phyloP scores from a whole-genome alignment of 1,139 yeast genomes.

The Pichia sp. region DNA sequence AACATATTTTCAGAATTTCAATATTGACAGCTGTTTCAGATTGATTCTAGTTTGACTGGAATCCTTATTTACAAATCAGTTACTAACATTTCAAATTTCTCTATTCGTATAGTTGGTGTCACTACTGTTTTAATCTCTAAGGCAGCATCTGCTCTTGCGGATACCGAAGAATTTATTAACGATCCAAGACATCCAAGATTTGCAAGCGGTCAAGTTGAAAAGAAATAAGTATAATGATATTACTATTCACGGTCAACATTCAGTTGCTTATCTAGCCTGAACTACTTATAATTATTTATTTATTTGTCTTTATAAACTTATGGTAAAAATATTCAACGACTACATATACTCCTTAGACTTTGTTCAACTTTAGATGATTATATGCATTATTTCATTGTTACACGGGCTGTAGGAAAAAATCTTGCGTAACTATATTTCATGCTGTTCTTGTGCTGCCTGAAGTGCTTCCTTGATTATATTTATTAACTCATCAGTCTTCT shows the following conservation, averaged over 20 bases:
- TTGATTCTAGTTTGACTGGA: no score
- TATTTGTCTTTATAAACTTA: slow-evolving; percentile 5
- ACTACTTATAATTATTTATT: slow-evolving; percentile 1
- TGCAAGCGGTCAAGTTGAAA: slow-evolving; percentile 43
- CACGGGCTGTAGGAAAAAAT: no score
- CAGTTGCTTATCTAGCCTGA: slow-evolving; percentile 5
- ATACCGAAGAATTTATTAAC: slow-evolving; percentile 58
- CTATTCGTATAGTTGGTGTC: slow-evolving; percentile 32
- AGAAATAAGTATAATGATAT: slow-evolving; percentile 19
- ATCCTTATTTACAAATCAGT: no score
- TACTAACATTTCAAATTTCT: slow-evolving; percentile 18
- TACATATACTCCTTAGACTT: no score
- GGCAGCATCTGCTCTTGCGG: slow-evolving; percentile 48
- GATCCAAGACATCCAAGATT: slow-evolving; percentile 78
- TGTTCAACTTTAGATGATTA: no score
- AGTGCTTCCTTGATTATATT: slow-evolving; percentile 52
- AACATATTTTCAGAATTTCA: no score
- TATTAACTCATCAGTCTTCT: slow-evolving; percentile 48
- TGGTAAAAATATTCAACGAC: slow-evolving; percentile 11
- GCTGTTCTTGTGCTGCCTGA: slow-evolving; percentile 44
- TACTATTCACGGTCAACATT: neutral
- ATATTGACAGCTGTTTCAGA: no score
- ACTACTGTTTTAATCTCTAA: slow-evolving; percentile 51
- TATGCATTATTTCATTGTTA: neutral
- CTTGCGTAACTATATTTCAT: slow-evolving; percentile 16